Percentiles rank a stretch among this genome's conserved stretches.
These are phyloP conservation scores for Clonostachys chloroleuca DNA, from an alignment of 2,329 filamentous ascomycete genomes.

Conservation along the genomic window DNA sequence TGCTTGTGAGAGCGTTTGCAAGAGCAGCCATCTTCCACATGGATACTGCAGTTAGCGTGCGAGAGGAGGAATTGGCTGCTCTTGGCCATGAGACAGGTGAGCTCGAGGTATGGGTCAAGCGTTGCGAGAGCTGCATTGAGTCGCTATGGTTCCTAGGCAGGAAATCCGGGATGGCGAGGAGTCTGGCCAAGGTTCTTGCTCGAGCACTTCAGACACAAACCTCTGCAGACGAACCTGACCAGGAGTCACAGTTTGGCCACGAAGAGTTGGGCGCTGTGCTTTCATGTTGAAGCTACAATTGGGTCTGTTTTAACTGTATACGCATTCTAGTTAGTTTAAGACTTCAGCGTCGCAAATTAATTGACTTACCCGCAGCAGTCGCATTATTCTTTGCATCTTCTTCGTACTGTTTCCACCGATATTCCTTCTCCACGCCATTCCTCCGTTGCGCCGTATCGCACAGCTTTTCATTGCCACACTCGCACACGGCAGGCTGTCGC, in stretches of 20 bases:
- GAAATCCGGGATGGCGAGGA: conserved; percentile 44
- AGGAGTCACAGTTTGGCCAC: too few species aligned
- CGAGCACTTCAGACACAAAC: too few species aligned
- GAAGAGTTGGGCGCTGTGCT: too few species aligned
- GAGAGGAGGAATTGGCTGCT: conserved; percentile 13
- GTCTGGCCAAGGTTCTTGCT: neutral
- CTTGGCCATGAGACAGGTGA: conserved; percentile 7
- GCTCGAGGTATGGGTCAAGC: too few species aligned
- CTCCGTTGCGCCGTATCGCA: conserved; percentile 46
- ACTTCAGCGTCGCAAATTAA: too few species aligned
- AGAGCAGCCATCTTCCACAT: conserved; percentile 35
- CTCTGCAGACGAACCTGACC: too few species aligned
- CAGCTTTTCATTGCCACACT: conserved; percentile 41
- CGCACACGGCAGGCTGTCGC: conserved; percentile 36
- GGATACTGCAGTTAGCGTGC: conserved; percentile 20
- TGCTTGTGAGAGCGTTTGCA: conserved; percentile 47
- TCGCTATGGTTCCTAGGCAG: conserved; percentile 50
- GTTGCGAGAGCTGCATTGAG: conserved; percentile 31
- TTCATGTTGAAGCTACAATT: too few species aligned
- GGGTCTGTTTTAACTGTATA: too few species aligned
- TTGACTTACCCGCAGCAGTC: too few species aligned
- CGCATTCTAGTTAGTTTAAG: too few species aligned
- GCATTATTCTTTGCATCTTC: neutral
- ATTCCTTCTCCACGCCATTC: conserved; percentile 41
- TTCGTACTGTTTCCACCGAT: conserved; percentile 36